Conservation (phyloP, 2,329 filamentous ascomycete species). For the Huntiella bhutanensis region DNA sequence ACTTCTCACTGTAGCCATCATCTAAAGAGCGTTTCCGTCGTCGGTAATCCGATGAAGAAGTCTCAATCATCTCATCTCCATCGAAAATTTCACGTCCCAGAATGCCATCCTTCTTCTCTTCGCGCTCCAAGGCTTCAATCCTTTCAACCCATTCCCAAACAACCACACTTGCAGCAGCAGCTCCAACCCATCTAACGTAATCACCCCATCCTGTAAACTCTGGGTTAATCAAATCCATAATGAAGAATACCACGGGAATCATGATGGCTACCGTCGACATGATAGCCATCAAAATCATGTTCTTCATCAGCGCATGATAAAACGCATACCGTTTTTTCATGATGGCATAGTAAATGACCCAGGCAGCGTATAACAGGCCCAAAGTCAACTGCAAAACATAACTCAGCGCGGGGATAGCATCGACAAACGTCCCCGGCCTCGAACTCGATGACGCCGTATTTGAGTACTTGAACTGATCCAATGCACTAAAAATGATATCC, state of each 20-base stretch:
- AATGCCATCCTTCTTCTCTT: constrained; percentile 87
- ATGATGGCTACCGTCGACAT: constrained; percentile 67
- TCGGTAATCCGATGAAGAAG: constrained; percentile 27
- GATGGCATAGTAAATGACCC: constrained; percentile 85
- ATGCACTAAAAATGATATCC: constrained; percentile 74
- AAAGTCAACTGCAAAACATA: constrained; percentile 81
- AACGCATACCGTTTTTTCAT: constrained; percentile 83
- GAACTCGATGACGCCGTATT: constrained; percentile 27
- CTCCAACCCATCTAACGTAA: constrained; percentile 91
- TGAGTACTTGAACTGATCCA: constrained; percentile 64
- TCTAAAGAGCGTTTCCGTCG: neutral
- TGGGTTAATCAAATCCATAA: constrained; percentile 71
- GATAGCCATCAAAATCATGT: constrained; percentile 62
- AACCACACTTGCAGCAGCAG: constrained; percentile 83
- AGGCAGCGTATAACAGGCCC: constrained; percentile 74
- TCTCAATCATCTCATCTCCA: constrained; percentile 77
- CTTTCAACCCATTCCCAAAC: constrained; percentile 97
- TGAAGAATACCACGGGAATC: constrained; percentile 82
- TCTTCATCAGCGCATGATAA: constrained; percentile 78
- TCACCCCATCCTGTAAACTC: constrained; percentile 84
- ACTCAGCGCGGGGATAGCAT: constrained; percentile 76
- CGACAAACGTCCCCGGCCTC: constrained; percentile 58
- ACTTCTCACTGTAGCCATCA: constrained; percentile 9
- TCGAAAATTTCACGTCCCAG: constrained; percentile 82
- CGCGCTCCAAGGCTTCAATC: constrained; percentile 78